Percentiles rank a stretch among this genome's conserved stretches.
Conservation (phyloP, 2,329 filamentous ascomycete genomes). For the Achaetomium macrosporum region DNA sequence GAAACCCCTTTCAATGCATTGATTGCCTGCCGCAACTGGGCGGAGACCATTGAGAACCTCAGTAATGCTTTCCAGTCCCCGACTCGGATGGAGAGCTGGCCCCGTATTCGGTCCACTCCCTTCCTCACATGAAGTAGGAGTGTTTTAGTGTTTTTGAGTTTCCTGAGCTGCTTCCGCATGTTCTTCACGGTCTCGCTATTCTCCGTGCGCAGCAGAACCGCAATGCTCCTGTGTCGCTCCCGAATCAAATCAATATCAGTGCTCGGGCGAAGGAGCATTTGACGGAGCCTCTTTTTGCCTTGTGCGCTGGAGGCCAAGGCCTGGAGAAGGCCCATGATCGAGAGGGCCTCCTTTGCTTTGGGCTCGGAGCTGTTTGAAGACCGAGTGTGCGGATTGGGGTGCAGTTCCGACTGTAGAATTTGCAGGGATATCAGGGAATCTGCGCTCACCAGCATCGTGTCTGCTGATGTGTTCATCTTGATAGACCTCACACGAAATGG, state of each 20-base stretch:
- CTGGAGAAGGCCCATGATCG: conserved; percentile 77
- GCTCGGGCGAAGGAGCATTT: conserved; percentile 75
- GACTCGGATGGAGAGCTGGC: conserved; percentile 49
- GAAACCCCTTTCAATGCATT: conserved; percentile 50
- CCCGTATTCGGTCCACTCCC: conserved; percentile 57
- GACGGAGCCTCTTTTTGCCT: conserved; percentile 67
- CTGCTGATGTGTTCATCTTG: conserved; percentile 66
- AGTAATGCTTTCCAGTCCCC: conserved; percentile 69
- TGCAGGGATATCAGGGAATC: conserved; percentile 80
- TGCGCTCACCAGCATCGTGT: conserved; percentile 69
- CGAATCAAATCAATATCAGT: conserved; percentile 61
- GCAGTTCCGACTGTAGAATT: conserved; percentile 74
- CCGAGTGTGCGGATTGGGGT: conserved; percentile 75
- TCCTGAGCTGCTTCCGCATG: conserved; percentile 46
- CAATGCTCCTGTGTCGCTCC: conserved; percentile 65
- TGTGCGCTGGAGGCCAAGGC: conserved; percentile 70
- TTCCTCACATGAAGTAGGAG: conserved; percentile 67
- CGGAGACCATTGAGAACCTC: conserved; percentile 63
- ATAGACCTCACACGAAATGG: conserved; percentile 58
- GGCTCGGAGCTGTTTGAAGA: conserved; percentile 56
- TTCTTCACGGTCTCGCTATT: conserved; percentile 57
- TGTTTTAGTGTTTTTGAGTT: conserved; percentile 69
- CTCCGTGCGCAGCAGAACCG: conserved; percentile 59
- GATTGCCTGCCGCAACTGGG: conserved; percentile 63
- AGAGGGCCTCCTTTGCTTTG: conserved; percentile 73